Conservation (phyloP, 2,329 filamentous ascomycete species). For the Curvularia eragrostidis region DNA sequence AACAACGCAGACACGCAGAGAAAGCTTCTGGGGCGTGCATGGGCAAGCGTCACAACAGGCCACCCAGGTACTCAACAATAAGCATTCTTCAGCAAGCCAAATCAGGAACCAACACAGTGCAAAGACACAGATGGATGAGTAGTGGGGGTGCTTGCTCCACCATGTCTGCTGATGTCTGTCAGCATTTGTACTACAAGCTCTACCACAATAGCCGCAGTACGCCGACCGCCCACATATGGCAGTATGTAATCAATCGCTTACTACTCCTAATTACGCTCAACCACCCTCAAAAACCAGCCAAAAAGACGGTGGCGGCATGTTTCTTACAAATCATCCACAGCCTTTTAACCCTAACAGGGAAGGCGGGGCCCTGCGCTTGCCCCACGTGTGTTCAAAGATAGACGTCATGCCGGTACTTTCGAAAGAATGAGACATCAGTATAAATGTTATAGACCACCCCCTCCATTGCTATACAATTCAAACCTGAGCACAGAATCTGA, state of each 20-base stretch:
- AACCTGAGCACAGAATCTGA: neutral
- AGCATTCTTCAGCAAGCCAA: neutral
- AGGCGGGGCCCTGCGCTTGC: slow-evolving; percentile 26
- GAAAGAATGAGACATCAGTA: slow-evolving; percentile 31
- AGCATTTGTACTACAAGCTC: slow-evolving; percentile 15
- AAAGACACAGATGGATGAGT: neutral
- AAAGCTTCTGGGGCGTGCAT: slow-evolving; percentile 2
- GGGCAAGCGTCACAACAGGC: neutral
- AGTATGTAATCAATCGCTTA: neutral
- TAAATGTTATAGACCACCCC: slow-evolving; percentile 27
- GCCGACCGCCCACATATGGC: neutral
- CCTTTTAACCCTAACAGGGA: slow-evolving; percentile 15
- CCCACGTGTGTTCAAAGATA: slow-evolving; percentile 14
- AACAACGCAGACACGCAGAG: neutral
- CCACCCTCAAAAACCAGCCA: neutral
- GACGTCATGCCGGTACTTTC: slow-evolving; percentile 30
- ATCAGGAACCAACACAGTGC: neutral
- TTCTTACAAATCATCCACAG: slow-evolving; percentile 35
- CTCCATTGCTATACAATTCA: slow-evolving; percentile 7
- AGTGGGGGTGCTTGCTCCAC: neutral
- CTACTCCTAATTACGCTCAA: neutral
- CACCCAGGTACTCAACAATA: neutral
- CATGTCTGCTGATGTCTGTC: slow-evolving; percentile 12
- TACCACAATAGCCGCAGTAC: neutral
- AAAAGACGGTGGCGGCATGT: neutral